These are phyloP conservation scores for Scutellospora calospora DNA, from an alignment of 371 early-diverging fungal genomes.

Conservation along the genomic window DNA sequence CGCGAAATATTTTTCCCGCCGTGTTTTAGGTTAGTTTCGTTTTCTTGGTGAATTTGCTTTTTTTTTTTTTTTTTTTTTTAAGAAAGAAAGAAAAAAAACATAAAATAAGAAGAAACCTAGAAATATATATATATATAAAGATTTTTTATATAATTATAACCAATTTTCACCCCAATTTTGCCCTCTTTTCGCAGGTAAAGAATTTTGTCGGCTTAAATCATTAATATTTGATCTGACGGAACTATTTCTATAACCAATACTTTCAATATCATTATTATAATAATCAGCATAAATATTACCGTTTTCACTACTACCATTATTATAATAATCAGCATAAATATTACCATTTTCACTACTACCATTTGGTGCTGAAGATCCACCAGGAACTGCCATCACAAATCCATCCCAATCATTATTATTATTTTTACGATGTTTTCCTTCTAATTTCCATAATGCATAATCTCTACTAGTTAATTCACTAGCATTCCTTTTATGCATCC, in stretches of 20 bases:
- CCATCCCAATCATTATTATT: conserved; percentile 27
- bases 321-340: background rate
- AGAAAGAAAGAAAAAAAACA: no score
- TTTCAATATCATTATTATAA: background rate
- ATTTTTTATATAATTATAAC: background rate
- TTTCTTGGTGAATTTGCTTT: no score
- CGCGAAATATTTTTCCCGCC: no score
- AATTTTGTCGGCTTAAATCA: background rate
- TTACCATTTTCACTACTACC: background rate
- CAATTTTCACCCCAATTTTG: background rate
- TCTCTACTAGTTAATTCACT: background rate
- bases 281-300: background rate
- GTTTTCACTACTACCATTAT: background rate
- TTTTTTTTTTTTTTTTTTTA: no score
- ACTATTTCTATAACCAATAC: background rate
- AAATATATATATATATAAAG: no score
- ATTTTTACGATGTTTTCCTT: background rate
- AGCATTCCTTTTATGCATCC: background rate
- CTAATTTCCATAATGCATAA: background rate
- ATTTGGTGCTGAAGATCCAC: background rate
- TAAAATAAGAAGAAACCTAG: no score
- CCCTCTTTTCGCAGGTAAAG: background rate
- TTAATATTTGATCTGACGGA: background rate
- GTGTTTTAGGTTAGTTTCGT: no score
- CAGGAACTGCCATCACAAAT: conserved; percentile 4